Conservation (phyloP, 2,329 filamentous ascomycete species). For the Amesomyces nigricolor region DNA sequence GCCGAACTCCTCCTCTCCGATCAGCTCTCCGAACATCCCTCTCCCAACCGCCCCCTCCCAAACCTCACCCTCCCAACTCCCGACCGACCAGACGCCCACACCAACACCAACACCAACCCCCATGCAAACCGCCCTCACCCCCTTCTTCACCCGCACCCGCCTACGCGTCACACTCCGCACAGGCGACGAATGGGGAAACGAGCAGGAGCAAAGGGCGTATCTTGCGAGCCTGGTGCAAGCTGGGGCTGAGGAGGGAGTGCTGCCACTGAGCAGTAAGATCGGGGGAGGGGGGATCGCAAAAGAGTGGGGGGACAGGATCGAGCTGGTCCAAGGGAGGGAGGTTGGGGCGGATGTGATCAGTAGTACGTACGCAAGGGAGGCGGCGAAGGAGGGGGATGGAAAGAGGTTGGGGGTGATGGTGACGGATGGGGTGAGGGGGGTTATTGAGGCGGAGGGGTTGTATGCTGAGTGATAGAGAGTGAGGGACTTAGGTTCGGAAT, state of each 20-base stretch:
- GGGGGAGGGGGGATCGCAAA: slow-evolving; percentile 21
- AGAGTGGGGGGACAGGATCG: slow-evolving; percentile 56
- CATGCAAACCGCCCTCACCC: slow-evolving; percentile 51
- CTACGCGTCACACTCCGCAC: slow-evolving; percentile 60
- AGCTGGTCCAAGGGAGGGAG: slow-evolving; percentile 48
- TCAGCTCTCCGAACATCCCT: no score
- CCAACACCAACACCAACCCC: slow-evolving; percentile 20
- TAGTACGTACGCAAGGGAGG: slow-evolving; percentile 58
- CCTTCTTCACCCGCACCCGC: slow-evolving; percentile 58
- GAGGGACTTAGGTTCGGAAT: not conserved
- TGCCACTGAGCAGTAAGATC: no score
- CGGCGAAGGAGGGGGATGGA: slow-evolving; percentile 44
- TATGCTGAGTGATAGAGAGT: slow-evolving; percentile 38
- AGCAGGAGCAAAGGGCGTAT: slow-evolving; percentile 49
- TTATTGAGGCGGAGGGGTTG: slow-evolving; percentile 51
- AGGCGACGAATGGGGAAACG: slow-evolving; percentile 54
- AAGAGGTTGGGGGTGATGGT: slow-evolving; percentile 48
- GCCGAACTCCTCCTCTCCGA: no score
- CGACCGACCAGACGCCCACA: not conserved
- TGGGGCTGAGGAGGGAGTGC: slow-evolving; percentile 42
- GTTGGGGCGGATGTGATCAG: slow-evolving; percentile 43
- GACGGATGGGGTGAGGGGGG: slow-evolving; percentile 49
- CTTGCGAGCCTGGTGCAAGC: slow-evolving; percentile 44
- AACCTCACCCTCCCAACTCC: slow-evolving; percentile 9
- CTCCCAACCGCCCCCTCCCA: no score